Conservation (phyloP, 352 stramenopile species). For the Aphanomyces invadans region DNA sequence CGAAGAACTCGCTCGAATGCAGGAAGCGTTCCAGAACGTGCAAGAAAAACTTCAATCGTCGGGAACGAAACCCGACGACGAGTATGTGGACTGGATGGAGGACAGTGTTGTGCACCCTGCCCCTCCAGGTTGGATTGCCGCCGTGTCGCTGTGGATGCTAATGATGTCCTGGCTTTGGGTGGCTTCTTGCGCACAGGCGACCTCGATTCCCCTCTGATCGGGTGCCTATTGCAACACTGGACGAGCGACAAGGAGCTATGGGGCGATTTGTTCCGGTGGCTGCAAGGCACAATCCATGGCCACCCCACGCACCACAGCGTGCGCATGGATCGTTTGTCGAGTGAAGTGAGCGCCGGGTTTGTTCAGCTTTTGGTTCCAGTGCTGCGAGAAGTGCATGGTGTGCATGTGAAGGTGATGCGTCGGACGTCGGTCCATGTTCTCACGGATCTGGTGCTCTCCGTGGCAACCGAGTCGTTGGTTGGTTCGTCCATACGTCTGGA, state of each 20-base stretch:
- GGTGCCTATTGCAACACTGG: conserved; percentile 56
- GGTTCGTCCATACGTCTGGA: not conserved
- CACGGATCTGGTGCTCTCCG: conserved; percentile 43
- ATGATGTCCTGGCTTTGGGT: not conserved
- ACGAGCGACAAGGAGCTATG: conserved; percentile 53
- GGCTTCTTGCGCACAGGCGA: conserved; percentile 31
- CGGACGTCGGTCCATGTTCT: conserved; percentile 49
- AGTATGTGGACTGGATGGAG: conserved; percentile 42
- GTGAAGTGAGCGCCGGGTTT: conserved; percentile 51
- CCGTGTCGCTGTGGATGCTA: conserved; percentile 3
- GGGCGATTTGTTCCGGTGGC: conserved; percentile 49
- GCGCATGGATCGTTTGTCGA: conserved; percentile 39
- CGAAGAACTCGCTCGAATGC: conserved; percentile 39
- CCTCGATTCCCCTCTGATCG: conserved; percentile 57
- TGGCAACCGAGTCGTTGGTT: not conserved
- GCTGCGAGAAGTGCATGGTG: conserved; percentile 51
- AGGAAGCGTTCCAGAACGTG: conserved; percentile 7
- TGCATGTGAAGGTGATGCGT: conserved; percentile 53
- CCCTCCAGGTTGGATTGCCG: conserved; percentile 31
- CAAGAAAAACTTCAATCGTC: too few species aligned
- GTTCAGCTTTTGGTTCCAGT: conserved; percentile 58
- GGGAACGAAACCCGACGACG: conserved; percentile 27
- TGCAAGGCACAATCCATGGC: conserved; percentile 52
- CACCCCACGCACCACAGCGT: conserved; percentile 37
- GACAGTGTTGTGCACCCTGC: conserved; percentile 46